A percentile compares a stretch with the other conserved stretches of the same genome.
These are phyloP conservation scores for Evernia prunastri DNA, from an alignment of 495 filamentous ascomycete genomes.

Conservation along the genomic window DNA sequence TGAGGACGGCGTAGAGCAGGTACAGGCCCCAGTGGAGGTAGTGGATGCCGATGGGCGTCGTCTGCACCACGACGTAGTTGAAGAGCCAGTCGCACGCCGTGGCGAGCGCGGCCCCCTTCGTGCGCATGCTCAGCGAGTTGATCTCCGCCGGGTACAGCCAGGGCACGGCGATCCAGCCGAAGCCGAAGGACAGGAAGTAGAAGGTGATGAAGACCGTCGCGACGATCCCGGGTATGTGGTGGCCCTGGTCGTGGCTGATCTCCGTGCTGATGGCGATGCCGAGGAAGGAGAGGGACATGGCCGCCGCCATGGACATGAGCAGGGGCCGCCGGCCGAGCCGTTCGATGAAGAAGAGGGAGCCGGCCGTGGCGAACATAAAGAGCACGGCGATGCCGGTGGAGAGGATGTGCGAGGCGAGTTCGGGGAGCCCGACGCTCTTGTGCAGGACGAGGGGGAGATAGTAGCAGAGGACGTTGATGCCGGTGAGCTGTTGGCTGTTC, in stretches of 20 bases:
- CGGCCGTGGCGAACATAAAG: constrained; percentile 65
- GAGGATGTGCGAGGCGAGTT: constrained; percentile 75
- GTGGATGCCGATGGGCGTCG: constrained; percentile 40
- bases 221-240: constrained; percentile 29
- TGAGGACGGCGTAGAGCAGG: constrained; percentile 37
- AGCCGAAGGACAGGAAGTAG: constrained; percentile 46
- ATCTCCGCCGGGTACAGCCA: constrained; percentile 56
- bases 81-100: constrained; percentile 43
- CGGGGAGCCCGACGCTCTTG: constrained; percentile 50
- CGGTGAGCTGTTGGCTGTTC: constrained; percentile 44
- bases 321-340: constrained; percentile 62
- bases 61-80: constrained; percentile 45
- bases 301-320: constrained; percentile 54
- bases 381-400: constrained; percentile 71
- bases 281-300: constrained; percentile 33
- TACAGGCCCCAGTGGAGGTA: constrained; percentile 36
- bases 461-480: constrained; percentile 56
- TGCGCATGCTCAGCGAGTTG: constrained; percentile 51
- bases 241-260: constrained; percentile 22
- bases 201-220: constrained; percentile 52
- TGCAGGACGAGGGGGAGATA: constrained; percentile 56
- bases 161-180: constrained; percentile 51
- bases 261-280: constrained; percentile 28
- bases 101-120: constrained; percentile 47
- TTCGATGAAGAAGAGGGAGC: constrained; percentile 73